Evolutionary conservation across 1,284 basidiomycete species (phyloP).

Genomic region (Ceratobasidium sp.): DNA sequence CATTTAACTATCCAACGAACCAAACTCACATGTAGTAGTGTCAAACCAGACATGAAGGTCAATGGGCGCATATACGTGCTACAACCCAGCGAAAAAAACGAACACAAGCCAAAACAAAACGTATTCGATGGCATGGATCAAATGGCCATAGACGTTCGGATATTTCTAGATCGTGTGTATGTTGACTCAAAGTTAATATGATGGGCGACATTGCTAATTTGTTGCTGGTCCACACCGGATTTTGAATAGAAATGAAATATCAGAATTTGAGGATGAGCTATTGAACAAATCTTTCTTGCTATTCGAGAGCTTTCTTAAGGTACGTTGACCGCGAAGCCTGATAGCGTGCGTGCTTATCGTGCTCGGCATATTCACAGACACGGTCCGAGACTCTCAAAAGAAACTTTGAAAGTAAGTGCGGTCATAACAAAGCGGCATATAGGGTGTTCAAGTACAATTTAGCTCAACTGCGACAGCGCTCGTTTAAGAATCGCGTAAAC

Average conservation of each 20-base stretch:
- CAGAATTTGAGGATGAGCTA: background rate
- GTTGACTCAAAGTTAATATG: too few relatives aligned
- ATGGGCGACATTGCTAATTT: too few relatives aligned
- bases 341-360: background rate
- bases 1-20: background rate
- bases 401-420: background rate
- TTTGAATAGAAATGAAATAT: background rate
- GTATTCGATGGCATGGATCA: too few relatives aligned
- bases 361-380: background rate
- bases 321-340: background rate
- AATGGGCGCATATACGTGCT: too few relatives aligned
- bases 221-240: too few relatives aligned
- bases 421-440: too few relatives aligned
- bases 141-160: too few relatives aligned
- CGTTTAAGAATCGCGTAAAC: background rate
- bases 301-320: background rate
- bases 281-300: background rate
- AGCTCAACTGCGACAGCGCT: background rate
- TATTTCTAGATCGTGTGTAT: too few relatives aligned
- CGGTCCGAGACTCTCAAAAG: background rate
- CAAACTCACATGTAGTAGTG: background rate
- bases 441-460: too few relatives aligned
- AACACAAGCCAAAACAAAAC: too few relatives aligned
- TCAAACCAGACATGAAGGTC: background rate
- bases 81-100: too few relatives aligned